These are phyloP conservation scores for Helichrysum umbraculigerum DNA, from an alignment of 129 eudicot species.

Conservation along the genomic window DNA sequence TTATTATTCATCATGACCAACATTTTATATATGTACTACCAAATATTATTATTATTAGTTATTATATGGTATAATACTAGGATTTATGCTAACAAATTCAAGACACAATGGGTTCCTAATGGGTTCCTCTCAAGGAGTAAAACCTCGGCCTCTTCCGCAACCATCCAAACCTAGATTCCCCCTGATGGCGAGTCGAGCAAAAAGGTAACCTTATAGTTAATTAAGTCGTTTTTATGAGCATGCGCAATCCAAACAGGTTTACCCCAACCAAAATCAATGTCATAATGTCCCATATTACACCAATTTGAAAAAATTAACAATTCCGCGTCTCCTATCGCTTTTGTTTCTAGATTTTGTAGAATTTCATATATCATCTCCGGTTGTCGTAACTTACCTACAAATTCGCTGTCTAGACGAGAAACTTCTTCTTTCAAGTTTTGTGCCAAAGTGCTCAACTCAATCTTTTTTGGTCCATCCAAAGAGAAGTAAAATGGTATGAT, in stretches of 20 bases:
- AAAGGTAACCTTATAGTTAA: neutral
- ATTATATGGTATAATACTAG: neutral
- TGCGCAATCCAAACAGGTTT: neutral
- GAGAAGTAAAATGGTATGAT: neutral
- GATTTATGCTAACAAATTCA: neutral
- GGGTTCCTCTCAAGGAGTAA: neutral
- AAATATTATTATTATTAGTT: too few relatives aligned
- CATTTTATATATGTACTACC: too few relatives aligned
- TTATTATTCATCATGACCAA: too few relatives aligned
- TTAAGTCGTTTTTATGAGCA: neutral
- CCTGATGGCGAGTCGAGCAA: neutral
- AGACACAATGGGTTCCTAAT: neutral
- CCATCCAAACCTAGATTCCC: neutral
- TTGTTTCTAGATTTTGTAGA: neutral
- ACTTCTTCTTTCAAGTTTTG: neutral
- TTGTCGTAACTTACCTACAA: neutral
- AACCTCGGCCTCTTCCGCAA: neutral
- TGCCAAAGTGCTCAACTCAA: slow-evolving; percentile 1
- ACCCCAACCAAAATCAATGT: slow-evolving; percentile 5
- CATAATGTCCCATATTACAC: neutral
- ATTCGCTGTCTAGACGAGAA: neutral
- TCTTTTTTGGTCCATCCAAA: neutral
- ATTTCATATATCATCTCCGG: neutral
- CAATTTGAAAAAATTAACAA: neutral
- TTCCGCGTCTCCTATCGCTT: neutral